Conservation (phyloP, 176 grass and related monocot genomes). For the Aegilops sharonensis region DNA sequence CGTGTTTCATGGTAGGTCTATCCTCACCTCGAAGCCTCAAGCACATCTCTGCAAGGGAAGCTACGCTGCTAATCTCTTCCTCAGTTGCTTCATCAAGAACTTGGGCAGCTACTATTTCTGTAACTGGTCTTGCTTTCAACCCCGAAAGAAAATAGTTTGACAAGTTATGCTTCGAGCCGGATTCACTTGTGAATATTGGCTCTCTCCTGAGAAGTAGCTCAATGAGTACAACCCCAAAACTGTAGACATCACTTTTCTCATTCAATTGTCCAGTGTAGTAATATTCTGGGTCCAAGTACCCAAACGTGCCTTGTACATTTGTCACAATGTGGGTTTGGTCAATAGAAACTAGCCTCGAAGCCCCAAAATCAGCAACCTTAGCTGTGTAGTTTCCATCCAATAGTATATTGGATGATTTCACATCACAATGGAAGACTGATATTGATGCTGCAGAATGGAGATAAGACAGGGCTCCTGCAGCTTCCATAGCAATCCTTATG, state of each 20-base stretch:
- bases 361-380: background rate
- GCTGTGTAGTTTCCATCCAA: no score
- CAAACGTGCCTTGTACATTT: background rate
- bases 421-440: no score
- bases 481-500: no score
- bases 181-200: background rate
- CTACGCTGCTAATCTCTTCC: background rate
- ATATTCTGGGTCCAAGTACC: background rate
- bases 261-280: background rate
- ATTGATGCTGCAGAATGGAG: no score
- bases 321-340: background rate
- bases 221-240: background rate
- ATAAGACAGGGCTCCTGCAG: no score
- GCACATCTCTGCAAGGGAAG: background rate
- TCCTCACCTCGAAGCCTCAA: background rate
- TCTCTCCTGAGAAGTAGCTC: background rate
- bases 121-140: background rate
- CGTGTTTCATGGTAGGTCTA: background rate
- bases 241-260: constrained; percentile 2
- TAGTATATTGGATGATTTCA: no score
- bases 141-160: background rate
- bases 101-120: background rate
- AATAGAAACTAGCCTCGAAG: background rate
- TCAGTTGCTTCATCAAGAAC: background rate
- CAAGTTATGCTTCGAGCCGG: background rate